These are phyloP conservation scores for Phaeosphaeriaceae sp. DNA, from an alignment of 2,329 filamentous ascomycete genomes.

Conservation along the genomic window DNA sequence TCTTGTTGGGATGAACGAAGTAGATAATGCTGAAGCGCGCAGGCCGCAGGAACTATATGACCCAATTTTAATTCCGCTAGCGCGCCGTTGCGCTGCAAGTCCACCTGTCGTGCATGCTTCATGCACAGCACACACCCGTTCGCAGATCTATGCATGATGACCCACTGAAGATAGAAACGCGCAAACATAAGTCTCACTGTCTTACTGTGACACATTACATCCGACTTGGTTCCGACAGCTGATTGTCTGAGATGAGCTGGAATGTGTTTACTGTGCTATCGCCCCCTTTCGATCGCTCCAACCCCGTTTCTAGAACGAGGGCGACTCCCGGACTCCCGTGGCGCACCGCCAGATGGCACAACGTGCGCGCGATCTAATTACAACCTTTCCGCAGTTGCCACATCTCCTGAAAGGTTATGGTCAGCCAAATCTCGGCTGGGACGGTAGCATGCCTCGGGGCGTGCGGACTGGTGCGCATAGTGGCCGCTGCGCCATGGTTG, in stretches of 20 bases:
- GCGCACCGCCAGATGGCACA: constrained; percentile 5
- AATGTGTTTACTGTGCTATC: neutral
- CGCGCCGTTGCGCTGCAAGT: constrained; percentile 5
- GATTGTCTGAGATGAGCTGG: constrained; percentile 1
- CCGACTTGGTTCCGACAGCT: neutral
- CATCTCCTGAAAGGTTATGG: constrained; percentile 14
- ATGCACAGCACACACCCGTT: constrained; percentile 9
- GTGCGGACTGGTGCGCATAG: constrained; percentile 17
- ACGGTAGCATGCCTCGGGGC: constrained; percentile 17
- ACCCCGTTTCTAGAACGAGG: neutral
- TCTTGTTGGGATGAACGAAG: neutral
- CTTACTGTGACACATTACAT: neutral
- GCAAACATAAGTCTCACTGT: neutral
- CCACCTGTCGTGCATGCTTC: constrained; percentile 5
- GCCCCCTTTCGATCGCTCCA: constrained; percentile 2
- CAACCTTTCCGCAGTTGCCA: constrained; percentile 8
- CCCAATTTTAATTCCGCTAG: neutral
- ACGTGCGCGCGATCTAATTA: constrained; percentile 9
- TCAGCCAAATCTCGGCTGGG: constrained; percentile 23
- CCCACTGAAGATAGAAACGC: neutral
- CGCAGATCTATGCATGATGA: constrained; percentile 8
- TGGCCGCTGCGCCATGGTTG: constrained; percentile 23
- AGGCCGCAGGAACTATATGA: neutral
- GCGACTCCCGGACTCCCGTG: neutral
- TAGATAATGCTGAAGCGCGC: neutral